Conservation (phyloP, 2,329 filamentous ascomycete species). For the Monilinia polystroma region DNA sequence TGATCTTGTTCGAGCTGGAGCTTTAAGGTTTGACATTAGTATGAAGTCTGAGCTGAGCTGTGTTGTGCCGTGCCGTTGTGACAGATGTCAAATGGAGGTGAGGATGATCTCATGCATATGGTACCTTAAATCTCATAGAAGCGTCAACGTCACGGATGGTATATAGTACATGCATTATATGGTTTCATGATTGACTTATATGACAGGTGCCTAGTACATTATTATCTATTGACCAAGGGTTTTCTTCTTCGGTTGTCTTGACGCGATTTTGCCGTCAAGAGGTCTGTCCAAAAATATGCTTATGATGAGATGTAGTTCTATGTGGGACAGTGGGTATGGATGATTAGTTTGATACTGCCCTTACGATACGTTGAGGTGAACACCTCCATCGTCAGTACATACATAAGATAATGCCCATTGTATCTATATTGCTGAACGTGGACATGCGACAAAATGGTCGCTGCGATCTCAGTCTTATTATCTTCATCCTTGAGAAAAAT, state of each 20-base stretch:
- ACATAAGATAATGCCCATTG: no score
- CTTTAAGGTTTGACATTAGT: background rate
- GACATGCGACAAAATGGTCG: background rate
- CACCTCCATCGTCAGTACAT: background rate
- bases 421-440: background rate
- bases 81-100: slow-evolving; percentile 4
- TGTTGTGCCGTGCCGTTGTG: slow-evolving; percentile 20
- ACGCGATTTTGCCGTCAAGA: background rate
- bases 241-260: background rate
- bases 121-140: slow-evolving; percentile 32
- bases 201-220: background rate
- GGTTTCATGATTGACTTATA: slow-evolving; percentile 33
- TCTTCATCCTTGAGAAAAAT: background rate
- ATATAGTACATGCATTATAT: slow-evolving; percentile 18
- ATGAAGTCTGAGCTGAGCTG: slow-evolving; percentile 27
- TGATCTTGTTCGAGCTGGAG: slow-evolving; percentile 26
- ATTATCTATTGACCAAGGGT: slow-evolving; percentile 5
- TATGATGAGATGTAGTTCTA: background rate
- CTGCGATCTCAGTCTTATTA: background rate
- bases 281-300: background rate
- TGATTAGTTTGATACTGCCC: background rate
- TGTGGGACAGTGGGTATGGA: background rate
- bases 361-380: background rate
- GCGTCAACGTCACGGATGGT: slow-evolving; percentile 26
- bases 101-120: background rate